A percentile compares a stretch with the other conserved stretches of the same genome.
Evolutionary conservation across 225 moss, liverwort and hornwort species (phyloP).

Genomic region (Rhytidiadelphus loreus): DNA sequence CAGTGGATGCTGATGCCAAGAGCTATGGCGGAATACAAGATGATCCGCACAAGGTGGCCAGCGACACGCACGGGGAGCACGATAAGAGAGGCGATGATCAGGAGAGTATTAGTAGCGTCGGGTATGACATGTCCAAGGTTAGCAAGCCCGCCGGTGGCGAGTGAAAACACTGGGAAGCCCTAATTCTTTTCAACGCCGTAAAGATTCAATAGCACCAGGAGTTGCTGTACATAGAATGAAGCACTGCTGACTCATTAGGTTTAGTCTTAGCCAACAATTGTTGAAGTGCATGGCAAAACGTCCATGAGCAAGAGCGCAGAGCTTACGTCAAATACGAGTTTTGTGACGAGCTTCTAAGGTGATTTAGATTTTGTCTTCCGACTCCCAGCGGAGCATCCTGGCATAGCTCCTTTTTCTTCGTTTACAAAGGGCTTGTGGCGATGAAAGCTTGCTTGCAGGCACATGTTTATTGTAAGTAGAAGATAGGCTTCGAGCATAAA

Average conservation of each 20-base stretch:
- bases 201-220: not conserved
- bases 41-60: slow-evolving; percentile 14
- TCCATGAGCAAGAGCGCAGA: not conserved
- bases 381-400: not conserved
- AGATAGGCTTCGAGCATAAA: not conserved
- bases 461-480: not conserved
- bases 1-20: slow-evolving; percentile 15
- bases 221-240: not conserved
- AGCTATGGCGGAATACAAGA: slow-evolving; percentile 28
- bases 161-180: not conserved
- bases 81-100: not conserved
- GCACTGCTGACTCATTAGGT: not conserved
- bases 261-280: not conserved
- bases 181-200: not conserved
- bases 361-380: not conserved
- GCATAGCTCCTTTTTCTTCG: not conserved
- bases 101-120: slow-evolving; percentile 10
- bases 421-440: not conserved
- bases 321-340: not conserved
- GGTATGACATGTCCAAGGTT: slow-evolving; percentile 42
- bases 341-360: not conserved
- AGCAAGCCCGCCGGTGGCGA: slow-evolving; percentile 30
- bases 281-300: not conserved
- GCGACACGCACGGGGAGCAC: slow-evolving; percentile 7
- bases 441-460: not conserved